Evolutionary conservation across 257 asterid genomes (phyloP), one percentile per base, ranked within the genome.

Genomic region (Solanum arcanum): DNA sequence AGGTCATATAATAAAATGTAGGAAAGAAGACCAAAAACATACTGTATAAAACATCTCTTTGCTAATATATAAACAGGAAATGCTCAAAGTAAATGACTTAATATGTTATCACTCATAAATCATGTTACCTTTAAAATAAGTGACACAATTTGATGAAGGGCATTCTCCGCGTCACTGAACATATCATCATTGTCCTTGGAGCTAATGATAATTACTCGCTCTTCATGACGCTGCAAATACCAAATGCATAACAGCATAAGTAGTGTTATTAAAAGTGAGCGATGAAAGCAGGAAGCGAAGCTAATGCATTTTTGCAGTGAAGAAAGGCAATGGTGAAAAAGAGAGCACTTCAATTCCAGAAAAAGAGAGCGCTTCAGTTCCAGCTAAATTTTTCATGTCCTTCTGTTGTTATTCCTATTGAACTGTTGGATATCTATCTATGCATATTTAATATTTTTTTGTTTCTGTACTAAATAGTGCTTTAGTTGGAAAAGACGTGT

Each of bases 161-260:
- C 99, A 89, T 93, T 91, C 90, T 97, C 99, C n/a, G 99, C 97
- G 89, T 97, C 99, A 86, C 95, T 95, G 87, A 93, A 94, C 39
- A 87, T 84, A 49, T 86, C 86, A 56, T 92, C 98, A 83, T 90
- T 94, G 89, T 94, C 97, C 90, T 93, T 93, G 56, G 99, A 97
- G 90, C 99, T 97, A 87, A 96, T 95, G 86, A 97, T 97, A 88
- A 96, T 95, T 62, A 95, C 99, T 84, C 99, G 91, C 87, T 95
- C 99, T 92, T 97, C 99, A 88, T 96, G 93, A 82, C 98, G 92
- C 99, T 96, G 94, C 89, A 88, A 83, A 86, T 39, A 89, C 33
- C 83, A 90, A 35, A 87, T 90, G 9, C 21, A 74, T 23, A 74
- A 39, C 33, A 73, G 27, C 29, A 37, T 37, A 37, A 37, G 39